These are phyloP conservation scores for Arxiozyma telluris DNA, from an alignment of 1,139 yeast genomes.

Conservation along the genomic window DNA sequence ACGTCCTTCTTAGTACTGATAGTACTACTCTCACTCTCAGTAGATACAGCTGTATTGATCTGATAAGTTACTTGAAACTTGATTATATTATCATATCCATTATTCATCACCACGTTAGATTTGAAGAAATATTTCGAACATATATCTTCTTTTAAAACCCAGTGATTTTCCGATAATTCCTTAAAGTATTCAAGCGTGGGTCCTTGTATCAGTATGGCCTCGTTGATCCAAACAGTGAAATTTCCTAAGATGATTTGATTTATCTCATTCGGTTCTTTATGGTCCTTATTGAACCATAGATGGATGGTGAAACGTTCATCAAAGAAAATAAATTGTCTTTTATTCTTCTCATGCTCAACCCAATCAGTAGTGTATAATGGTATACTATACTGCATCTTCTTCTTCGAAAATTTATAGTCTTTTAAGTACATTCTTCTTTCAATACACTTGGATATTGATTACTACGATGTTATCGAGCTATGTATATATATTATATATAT, in stretches of 20 bases:
- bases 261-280: background rate
- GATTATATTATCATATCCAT: slow-evolving; percentile 26
- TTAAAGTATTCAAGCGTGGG: slow-evolving; percentile 6
- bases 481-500: too few species aligned
- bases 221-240: slow-evolving; percentile 24
- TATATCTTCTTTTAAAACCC: slow-evolving; percentile 15
- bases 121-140: slow-evolving; percentile 19
- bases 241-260: slow-evolving; percentile 2
- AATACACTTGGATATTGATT: background rate
- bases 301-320: slow-evolving; percentile 24
- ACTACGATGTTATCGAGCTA: background rate
- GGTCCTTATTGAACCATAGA: slow-evolving; percentile 7
- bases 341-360: slow-evolving; percentile 6
- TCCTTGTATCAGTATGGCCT: slow-evolving; percentile 13
- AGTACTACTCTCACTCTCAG: background rate
- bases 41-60: background rate
- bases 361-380: background rate
- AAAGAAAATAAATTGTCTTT: slow-evolving; percentile 24
- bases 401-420: background rate
- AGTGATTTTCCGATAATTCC: slow-evolving; percentile 5
- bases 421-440: background rate
- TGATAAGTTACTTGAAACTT: slow-evolving; percentile 14
- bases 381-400: background rate
- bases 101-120: slow-evolving; percentile 29
- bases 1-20: too few species aligned